phyloP scores from a whole-genome alignment of 176 grass and related monocot species.

The Olyra latifolia region DNA sequence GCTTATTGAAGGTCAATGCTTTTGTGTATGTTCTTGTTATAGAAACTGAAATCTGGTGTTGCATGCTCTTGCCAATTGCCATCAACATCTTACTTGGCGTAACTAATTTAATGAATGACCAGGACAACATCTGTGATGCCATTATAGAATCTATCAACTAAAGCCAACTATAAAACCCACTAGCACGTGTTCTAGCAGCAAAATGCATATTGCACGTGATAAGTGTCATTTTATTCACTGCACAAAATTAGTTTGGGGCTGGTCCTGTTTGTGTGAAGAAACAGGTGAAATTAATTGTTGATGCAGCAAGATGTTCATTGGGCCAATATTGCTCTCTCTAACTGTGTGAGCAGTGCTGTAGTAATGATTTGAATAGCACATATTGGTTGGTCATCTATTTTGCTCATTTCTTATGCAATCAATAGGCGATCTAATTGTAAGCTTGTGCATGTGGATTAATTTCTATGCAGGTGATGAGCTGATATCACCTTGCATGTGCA shows the following conservation, averaged over 20 bases:
- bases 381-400: not conserved
- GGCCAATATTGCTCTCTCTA: not conserved
- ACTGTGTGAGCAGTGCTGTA: not conserved
- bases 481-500: slow-evolving; percentile 98
- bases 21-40: not conserved
- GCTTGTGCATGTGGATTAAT: not conserved
- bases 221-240: not conserved
- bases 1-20: not conserved
- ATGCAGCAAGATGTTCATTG: not conserved
- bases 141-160: not conserved
- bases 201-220: not conserved
- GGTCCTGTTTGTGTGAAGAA: not conserved
- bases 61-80: not conserved
- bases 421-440: not conserved
- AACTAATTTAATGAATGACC: slow-evolving; percentile 18
- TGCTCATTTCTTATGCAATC: not conserved
- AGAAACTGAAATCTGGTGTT: slow-evolving; percentile 9
- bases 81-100: not conserved
- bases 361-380: slow-evolving; percentile 19
- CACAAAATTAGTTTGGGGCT: not conserved
- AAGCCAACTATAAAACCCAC: not conserved
- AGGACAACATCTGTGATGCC: not conserved
- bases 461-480: slow-evolving; percentile 81
- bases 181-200: not conserved
- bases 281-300: not conserved